Conservation (phyloP, 345 rosid species). For the Bruguiera parviflora region DNA sequence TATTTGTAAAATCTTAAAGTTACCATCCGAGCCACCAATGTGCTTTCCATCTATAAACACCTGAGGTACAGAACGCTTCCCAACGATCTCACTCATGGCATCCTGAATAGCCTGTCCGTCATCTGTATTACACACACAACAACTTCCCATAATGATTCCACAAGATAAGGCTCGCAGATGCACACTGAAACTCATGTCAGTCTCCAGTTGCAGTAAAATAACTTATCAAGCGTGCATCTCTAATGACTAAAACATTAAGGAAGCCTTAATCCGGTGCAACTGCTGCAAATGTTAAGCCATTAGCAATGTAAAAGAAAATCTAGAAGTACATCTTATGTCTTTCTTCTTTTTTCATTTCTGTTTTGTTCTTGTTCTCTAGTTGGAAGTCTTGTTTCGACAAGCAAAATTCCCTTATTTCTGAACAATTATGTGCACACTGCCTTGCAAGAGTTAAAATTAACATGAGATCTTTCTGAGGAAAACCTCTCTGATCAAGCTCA, state of each 20-base stretch:
- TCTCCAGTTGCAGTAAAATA: not conserved
- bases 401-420: not conserved
- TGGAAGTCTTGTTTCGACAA: too few relatives aligned
- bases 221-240: too few relatives aligned
- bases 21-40: constrained; percentile 94
- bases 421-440: not conserved
- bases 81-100: constrained; percentile 56
- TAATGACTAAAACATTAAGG: too few relatives aligned
- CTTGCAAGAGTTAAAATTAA: not conserved
- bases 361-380: too few relatives aligned
- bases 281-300: too few relatives aligned
- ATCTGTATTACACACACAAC: constrained; percentile 39
- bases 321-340: too few relatives aligned
- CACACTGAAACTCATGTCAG: too few relatives aligned
- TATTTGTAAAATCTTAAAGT: not conserved
- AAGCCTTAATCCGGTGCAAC: too few relatives aligned
- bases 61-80: constrained; percentile 86
- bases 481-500: constrained; percentile 89
- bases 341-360: too few relatives aligned
- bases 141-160: not conserved
- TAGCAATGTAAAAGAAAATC: too few relatives aligned
- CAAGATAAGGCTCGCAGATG: too few relatives aligned
- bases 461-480: constrained; percentile 9
- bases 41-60: constrained; percentile 83
- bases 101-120: constrained; percentile 69